Base-by-base conservation (phyloP, 2,329 filamentous ascomycete species). In the Alternaria sp. region DNA sequence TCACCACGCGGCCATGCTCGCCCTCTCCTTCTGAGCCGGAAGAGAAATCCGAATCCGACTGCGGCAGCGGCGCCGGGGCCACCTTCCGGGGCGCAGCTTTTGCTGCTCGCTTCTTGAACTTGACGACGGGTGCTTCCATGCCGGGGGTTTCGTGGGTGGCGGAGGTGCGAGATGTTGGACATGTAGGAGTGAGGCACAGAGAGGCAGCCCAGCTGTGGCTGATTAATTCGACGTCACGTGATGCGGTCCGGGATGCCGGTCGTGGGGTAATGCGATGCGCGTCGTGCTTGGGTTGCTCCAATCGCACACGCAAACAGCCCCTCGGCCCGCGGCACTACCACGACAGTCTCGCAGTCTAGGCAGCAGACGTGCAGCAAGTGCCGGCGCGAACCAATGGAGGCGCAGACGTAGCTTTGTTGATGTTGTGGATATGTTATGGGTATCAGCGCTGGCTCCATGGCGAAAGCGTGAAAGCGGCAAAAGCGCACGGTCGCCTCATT, bases 41-140 rank as follows among this genome's bases (percentile, higher is more conserved):
- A 64, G 89, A 87, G 61, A 87, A 88, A 12, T 91, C 89, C 14
- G 77, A 79, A 55, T 76, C 73, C 37, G 76, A 78, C 30, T 61
- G 68, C 6, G 93, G 91, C 57, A 93, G 91, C 57, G 94, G 93
- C 46, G 94, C 93, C 41, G 93, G 92, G 20, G 92, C 88, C 69
- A 92, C 89, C 84, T 97, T 97, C 75, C 94, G 89, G 58, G 94
- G 84, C 76, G 92, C 94, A 66, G 87, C 87, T 78, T 94, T 96
- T 74, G 87, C 87, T 69, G 88, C 87, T 78, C 94, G 89, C 80
- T 96, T 97, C 80, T 97, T 97, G 87, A 97, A 97, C 55, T 92
- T 80, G 14, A 90, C 87, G 12, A 90, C 84, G 0, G 88, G 87
- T 2, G 82, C 82, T 26, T 82, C 78, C 28, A 78, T 65, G 18